These are phyloP conservation scores for Stagonosporopsis tanaceti DNA, from an alignment of 2,329 filamentous ascomycete species.

Conservation along the genomic window DNA sequence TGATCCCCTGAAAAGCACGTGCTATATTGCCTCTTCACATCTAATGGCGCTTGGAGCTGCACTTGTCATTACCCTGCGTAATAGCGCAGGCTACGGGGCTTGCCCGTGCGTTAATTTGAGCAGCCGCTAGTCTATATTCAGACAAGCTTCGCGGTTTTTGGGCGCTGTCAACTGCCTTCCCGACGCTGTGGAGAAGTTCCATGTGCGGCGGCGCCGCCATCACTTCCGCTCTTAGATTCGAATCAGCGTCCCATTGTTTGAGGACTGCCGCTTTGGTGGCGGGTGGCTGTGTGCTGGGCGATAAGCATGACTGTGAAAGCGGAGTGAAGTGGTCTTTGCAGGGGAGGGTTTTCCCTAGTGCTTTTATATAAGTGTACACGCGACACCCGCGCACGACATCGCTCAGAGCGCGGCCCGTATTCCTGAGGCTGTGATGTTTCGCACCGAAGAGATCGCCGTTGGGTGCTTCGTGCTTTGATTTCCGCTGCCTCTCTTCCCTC, in stretches of 20 bases:
- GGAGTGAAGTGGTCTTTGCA: conserved; percentile 2
- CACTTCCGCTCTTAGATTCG: conserved; percentile 13
- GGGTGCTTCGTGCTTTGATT: conserved; percentile 6
- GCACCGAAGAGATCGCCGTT: conserved; percentile 5
- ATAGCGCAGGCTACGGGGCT: conserved; percentile 10
- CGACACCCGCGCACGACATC: conserved; percentile 11
- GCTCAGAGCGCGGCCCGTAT: conserved; percentile 11
- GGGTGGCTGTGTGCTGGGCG: conserved; percentile 4
- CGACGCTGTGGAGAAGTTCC: conserved; percentile 15
- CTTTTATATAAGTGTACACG: conserved; percentile 15
- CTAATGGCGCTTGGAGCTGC: conserved; percentile 1
- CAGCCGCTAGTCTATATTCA: background rate
- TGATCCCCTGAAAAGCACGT: conserved; percentile 15
- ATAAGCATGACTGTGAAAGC: conserved; percentile 4
- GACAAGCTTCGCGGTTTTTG: conserved; percentile 1
- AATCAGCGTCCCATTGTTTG: conserved; percentile 6
- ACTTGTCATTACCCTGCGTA: conserved; percentile 14
- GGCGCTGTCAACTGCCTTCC: conserved; percentile 8
- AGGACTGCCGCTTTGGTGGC: background rate
- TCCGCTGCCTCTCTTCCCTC: background rate
- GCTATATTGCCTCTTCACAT: background rate
- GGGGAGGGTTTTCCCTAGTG: conserved; percentile 2
- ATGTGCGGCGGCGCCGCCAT: conserved; percentile 9
- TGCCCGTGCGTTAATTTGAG: background rate
- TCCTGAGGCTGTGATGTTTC: conserved; percentile 13